These are phyloP conservation scores for Laetiporus sulphureus DNA, from an alignment of 1,284 basidiomycete species.

Conservation along the genomic window DNA sequence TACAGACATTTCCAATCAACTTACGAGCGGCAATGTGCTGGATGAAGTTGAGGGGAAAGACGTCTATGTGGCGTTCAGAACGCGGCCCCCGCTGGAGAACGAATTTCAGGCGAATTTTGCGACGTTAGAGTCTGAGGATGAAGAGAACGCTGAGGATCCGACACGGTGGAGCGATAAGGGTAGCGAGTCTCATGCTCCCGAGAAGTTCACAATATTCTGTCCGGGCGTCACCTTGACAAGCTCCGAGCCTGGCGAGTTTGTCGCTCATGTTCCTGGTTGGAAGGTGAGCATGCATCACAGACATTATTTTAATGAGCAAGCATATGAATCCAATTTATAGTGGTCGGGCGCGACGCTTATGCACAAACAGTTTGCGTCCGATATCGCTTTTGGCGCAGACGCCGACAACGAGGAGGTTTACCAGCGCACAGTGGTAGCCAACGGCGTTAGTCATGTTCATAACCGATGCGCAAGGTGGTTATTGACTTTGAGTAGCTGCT, in stretches of 20 bases:
- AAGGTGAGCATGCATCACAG: conserved; percentile 1
- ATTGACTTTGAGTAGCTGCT: conserved; percentile 18
- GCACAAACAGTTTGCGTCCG: conserved; percentile 28
- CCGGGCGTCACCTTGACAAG: neutral
- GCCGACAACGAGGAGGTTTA: conserved; percentile 29
- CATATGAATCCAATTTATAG: conserved; percentile 10
- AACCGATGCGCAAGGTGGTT: neutral
- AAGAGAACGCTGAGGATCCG: neutral
- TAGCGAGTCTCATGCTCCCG: neutral
- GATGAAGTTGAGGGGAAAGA: conserved; percentile 17
- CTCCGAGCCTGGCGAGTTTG: conserved; percentile 1
- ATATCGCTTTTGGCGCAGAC: conserved; percentile 28
- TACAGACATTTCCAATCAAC: conserved; percentile 5
- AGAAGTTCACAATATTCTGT: neutral
- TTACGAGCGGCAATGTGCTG: neutral
- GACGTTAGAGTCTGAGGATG: conserved; percentile 1
- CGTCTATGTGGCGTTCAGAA: conserved; percentile 28
- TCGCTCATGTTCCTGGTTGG: neutral
- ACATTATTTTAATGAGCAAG: too few relatives aligned
- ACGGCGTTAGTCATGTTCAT: conserved; percentile 19
- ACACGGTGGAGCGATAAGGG: too few relatives aligned
- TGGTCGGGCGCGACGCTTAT: conserved; percentile 30
- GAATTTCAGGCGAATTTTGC: conserved; percentile 23
- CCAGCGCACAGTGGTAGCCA: conserved; percentile 24
- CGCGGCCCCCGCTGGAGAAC: conserved; percentile 26